phyloP scores from a whole-genome alignment of 345 rosid species.

The Geranium rotundifolium region DNA sequence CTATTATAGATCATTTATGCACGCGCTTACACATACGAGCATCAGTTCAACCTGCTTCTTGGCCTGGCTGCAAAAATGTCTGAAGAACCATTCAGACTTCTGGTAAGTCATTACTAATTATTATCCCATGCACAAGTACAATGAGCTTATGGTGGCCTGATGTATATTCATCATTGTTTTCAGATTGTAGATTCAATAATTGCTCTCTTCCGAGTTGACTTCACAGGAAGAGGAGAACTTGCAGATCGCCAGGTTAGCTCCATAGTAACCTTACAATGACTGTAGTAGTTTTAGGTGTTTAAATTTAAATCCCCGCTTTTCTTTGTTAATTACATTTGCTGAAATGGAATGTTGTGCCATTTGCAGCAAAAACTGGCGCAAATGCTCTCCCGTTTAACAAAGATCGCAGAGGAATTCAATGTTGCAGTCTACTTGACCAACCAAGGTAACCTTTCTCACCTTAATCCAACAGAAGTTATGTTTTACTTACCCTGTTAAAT shows the following conservation, averaged over 20 bases:
- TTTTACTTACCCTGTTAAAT: no score
- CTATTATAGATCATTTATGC: conserved; percentile 75
- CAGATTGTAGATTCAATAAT: conserved; percentile 81
- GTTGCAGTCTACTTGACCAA: conserved; percentile 91
- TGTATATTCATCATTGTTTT: conserved; percentile 7
- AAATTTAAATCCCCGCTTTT: neutral
- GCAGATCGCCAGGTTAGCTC: conserved; percentile 68
- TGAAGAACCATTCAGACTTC: conserved; percentile 76
- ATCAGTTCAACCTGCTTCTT: conserved; percentile 79
- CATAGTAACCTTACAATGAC: neutral
- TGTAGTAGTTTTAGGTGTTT: neutral
- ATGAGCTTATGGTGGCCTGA: conserved; percentile 4
- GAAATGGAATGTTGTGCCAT: neutral
- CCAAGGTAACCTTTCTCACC: conserved; percentile 39
- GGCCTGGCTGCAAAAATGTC: conserved; percentile 94
- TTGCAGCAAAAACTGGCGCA: conserved; percentile 90
- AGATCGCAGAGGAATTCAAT: conserved; percentile 89
- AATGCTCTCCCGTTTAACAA: conserved; percentile 70
- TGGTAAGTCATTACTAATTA: conserved; percentile 31
- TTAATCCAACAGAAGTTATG: neutral
- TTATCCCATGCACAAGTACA: neutral
- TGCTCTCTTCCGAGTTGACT: conserved; percentile 77
- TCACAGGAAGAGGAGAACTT: conserved; percentile 89
- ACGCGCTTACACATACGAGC: conserved; percentile 80
- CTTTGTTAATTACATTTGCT: neutral